Conservation (phyloP, 1,284 basidiomycete genomes). For the Ustilago bromivora region DNA sequence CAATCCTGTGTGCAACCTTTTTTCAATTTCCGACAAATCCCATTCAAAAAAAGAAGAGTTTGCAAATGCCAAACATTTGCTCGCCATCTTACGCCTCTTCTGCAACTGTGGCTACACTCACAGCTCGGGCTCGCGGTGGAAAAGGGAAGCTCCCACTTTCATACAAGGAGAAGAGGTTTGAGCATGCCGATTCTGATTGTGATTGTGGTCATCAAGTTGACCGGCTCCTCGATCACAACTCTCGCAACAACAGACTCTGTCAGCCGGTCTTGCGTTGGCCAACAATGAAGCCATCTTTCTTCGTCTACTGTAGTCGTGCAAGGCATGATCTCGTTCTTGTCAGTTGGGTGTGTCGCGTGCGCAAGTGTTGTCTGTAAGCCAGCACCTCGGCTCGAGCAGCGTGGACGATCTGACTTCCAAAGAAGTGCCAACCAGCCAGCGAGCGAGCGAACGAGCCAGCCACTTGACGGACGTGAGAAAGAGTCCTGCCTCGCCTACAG, state of each 20-base stretch:
- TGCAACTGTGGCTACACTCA: background rate
- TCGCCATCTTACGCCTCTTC: background rate
- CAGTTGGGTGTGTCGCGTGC: conserved; percentile 7
- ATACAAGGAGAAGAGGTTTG: background rate
- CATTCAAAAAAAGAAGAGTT: background rate
- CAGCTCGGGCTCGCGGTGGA: conserved; percentile 13
- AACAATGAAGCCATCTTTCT: background rate
- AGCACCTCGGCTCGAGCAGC: conserved; percentile 32
- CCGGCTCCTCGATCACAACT: conserved; percentile 5
- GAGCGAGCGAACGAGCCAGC: background rate
- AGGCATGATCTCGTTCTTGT: background rate
- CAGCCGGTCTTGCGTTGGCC: background rate
- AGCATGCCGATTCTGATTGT: background rate
- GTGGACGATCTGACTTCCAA: conserved; percentile 14
- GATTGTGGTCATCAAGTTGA: background rate
- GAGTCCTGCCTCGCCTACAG: conserved; percentile 6
- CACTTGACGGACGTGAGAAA: conserved; percentile 2
- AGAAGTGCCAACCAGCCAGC: background rate
- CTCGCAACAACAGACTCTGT: background rate
- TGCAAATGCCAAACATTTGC: background rate
- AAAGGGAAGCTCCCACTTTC: background rate
- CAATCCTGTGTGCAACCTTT: background rate
- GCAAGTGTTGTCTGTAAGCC: conserved; percentile 7
- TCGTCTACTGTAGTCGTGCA: background rate
- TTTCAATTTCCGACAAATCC: conserved; percentile 1